phyloP scores from a whole-genome alignment of 371 early-diverging fungal genomes.

The Mucor lusitanicus region DNA sequence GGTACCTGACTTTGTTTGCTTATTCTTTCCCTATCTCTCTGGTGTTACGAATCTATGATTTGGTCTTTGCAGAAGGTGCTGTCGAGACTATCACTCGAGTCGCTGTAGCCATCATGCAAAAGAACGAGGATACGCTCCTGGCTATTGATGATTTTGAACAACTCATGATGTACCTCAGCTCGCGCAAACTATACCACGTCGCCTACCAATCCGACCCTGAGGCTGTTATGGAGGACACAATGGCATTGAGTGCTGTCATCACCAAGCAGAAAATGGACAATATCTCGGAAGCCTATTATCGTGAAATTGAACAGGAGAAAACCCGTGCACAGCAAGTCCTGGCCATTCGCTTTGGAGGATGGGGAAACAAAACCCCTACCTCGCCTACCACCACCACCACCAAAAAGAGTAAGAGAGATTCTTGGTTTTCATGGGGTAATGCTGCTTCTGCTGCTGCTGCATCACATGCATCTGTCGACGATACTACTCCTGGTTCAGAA shows the following conservation, averaged over 20 bases:
- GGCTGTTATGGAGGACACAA: conserved; percentile 76
- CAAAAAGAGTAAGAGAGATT: conserved; percentile 23
- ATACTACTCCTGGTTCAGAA: not conserved
- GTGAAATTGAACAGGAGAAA: conserved; percentile 60
- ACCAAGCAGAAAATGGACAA: conserved; percentile 71
- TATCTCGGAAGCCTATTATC: conserved; percentile 66
- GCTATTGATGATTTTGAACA: conserved; percentile 82
- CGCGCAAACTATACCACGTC: conserved; percentile 76
- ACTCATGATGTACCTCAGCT: conserved; percentile 79
- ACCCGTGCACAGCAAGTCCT: conserved; percentile 54
- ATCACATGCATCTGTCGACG: not conserved
- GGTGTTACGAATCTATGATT: conserved; percentile 90
- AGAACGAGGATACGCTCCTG: conserved; percentile 76
- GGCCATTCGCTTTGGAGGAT: conserved; percentile 40
- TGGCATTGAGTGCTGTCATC: conserved; percentile 68
- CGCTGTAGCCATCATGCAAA: conserved; percentile 83
- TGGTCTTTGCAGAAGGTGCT: conserved; percentile 87
- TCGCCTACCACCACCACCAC: not conserved
- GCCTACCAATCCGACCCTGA: conserved; percentile 66
- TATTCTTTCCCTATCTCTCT: conserved; percentile 89
- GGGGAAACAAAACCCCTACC: conserved; percentile 14
- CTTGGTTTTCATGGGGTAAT: conserved; percentile 34
- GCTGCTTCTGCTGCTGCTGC: not conserved
- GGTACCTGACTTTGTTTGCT: conserved; percentile 96
- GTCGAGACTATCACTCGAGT: conserved; percentile 85